A percentile compares a stretch with the other conserved stretches of the same genome.
Conservation (phyloP, 805 yeast genomes). For the Kodamaea sagamina region DNA sequence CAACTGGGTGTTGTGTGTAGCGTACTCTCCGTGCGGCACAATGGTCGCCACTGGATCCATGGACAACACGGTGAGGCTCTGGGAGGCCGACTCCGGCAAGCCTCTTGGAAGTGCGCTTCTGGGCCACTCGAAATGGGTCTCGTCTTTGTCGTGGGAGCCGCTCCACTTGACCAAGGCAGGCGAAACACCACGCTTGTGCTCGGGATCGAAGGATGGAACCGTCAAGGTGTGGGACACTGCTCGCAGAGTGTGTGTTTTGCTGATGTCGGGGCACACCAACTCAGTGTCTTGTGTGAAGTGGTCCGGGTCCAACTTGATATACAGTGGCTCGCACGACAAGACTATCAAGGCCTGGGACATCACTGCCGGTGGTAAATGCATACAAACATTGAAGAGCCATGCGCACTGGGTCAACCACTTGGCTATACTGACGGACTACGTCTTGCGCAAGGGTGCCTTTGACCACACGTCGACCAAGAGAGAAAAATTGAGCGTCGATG, state of each 20-base stretch:
- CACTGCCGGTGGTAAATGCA: slow-evolving; percentile 66
- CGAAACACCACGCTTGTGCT: slow-evolving; percentile 69
- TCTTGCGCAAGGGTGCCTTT: slow-evolving; percentile 81
- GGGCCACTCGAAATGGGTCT: slow-evolving; percentile 90
- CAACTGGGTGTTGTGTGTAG: slow-evolving; percentile 91
- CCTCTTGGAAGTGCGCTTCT: slow-evolving; percentile 69
- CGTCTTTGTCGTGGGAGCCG: slow-evolving; percentile 93
- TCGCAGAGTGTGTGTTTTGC: slow-evolving; percentile 61
- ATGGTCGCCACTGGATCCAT: slow-evolving; percentile 93
- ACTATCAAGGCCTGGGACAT: slow-evolving; percentile 92
- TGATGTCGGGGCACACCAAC: slow-evolving; percentile 84
- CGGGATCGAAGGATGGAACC: slow-evolving; percentile 91
- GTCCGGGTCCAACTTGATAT: slow-evolving; percentile 86
- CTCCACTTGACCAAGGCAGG: slow-evolving; percentile 72
- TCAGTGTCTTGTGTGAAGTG: slow-evolving; percentile 95
- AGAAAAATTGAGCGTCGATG: slow-evolving; percentile 24
- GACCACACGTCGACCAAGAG: slow-evolving; percentile 62
- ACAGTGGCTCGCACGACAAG: slow-evolving; percentile 92
- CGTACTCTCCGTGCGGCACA: slow-evolving; percentile 91
- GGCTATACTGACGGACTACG: slow-evolving; percentile 88
- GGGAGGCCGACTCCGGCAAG: slow-evolving; percentile 80
- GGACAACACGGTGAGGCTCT: slow-evolving; percentile 86
- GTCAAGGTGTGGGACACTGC: slow-evolving; percentile 86
- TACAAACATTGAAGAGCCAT: slow-evolving; percentile 80
- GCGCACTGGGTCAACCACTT: slow-evolving; percentile 98